Base-by-base conservation (phyloP, 1,139 yeast genomes). In the Pichia sp. region DNA sequence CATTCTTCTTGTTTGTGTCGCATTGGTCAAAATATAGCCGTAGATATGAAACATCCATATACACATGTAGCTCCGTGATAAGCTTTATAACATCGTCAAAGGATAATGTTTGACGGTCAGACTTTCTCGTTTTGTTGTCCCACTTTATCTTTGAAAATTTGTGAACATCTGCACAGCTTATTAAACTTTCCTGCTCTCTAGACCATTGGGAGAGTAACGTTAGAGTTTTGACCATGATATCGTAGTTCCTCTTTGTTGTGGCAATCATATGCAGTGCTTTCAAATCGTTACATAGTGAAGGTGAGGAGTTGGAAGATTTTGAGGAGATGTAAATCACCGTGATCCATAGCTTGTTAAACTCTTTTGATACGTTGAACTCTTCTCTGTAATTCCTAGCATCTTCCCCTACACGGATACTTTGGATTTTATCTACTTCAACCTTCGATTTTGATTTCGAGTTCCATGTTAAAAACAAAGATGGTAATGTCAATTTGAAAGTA, bases 381-480 rank as follows among this genome's bases (percentile, higher is more conserved):
- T 91, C 96, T 54, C 96, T 73, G 63, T 89, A 91, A 57, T 87
- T 86, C 26, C 79, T 75, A 1, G 96, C 97, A 59, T 85, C 86
- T 13, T 74, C 76, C 10, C 84, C 89, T 10, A 77, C 73, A 50
- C 90, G 71, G 1, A 89, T 76, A 52, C 82, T 84, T 58, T 82
- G 81, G 42, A 93, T 54, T 31, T 47, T 52, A 36, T 52, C 55
- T 12, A 46, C 41, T 25, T 42, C 46, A 2, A 50, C 26, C 28
- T 43, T 47, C 6, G 54, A 50, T n/a, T 41, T 21, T 5, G 22
- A 7, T 36, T 53, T 53, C n/a, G 51, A 39, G 28, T 50, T 51
- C 56, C 56, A 53, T 4, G 48, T 43, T 2, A 55, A 21, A 2
- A 44, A 36, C 18, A 48, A 41, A 5, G 48, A 23, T 2, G 51